These are phyloP conservation scores for Talaromyces trachyspermus DNA, from an alignment of 495 filamentous ascomycete species.

Conservation along the genomic window DNA sequence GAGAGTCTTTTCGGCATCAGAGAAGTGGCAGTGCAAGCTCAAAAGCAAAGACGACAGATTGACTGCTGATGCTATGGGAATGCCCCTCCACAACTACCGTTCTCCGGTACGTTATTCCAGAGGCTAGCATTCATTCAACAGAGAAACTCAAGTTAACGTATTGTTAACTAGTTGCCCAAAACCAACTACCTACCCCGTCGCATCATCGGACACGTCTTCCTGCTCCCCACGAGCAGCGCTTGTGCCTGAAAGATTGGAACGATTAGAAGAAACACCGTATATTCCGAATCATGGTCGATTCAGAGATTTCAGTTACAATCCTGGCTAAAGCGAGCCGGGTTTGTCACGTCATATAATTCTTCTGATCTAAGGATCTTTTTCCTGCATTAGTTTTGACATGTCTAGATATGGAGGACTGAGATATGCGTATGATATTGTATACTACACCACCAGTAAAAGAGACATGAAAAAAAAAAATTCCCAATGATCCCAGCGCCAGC, in stretches of 20 bases:
- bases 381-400: too few species aligned
- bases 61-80: slow-evolving; percentile 9
- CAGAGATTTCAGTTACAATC: slow-evolving; percentile 4
- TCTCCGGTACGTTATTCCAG: slow-evolving; percentile 15
- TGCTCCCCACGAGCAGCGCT: background rate
- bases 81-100: slow-evolving; percentile 24
- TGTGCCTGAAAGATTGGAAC: background rate
- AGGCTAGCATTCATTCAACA: background rate
- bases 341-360: background rate
- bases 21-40: slow-evolving; percentile 8
- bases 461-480: too few species aligned
- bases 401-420: too few species aligned
- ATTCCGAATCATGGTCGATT: background rate
- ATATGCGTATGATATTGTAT: too few species aligned
- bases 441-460: too few species aligned
- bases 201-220: slow-evolving; percentile 26
- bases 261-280: background rate
- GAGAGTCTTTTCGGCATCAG: slow-evolving; percentile 5
- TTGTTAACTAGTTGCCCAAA: background rate
- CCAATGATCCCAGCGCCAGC: too few species aligned
- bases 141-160: background rate
- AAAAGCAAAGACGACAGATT: background rate
- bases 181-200: slow-evolving; percentile 2
- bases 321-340: background rate
- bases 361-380: background rate